Conservation (phyloP, 352 stramenopile genomes). For the Phytophthora agathidicida region DNA sequence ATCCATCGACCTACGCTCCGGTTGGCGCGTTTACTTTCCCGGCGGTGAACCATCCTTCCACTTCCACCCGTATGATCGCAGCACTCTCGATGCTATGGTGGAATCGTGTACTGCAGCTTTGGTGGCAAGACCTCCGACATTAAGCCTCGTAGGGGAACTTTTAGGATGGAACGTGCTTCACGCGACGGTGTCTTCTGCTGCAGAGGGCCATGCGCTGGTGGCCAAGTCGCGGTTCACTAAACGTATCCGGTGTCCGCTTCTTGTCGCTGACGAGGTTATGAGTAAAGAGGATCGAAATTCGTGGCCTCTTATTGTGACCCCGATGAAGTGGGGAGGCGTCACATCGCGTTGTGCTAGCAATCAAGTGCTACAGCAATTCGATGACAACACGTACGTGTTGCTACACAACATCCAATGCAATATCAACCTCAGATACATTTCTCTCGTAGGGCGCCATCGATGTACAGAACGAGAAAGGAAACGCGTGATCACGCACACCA, state of each 20-base stretch:
- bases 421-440: slow-evolving; percentile 29
- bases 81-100: neutral
- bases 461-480: slow-evolving; percentile 17
- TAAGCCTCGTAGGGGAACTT: neutral
- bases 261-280: slow-evolving; percentile 5
- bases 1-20: neutral
- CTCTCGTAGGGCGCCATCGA: slow-evolving; percentile 15
- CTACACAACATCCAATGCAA: slow-evolving; percentile 11
- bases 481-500: slow-evolving; percentile 18
- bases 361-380: slow-evolving; percentile 28
- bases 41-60: neutral
- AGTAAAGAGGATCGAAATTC: slow-evolving; percentile 17
- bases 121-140: neutral
- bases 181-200: neutral
- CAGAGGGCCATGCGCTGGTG: neutral
- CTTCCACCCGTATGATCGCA: slow-evolving; percentile 1
- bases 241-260: slow-evolving; percentile 1
- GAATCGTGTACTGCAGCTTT: slow-evolving; percentile 18
- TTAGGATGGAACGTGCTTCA: slow-evolving; percentile 8
- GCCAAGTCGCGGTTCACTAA: slow-evolving; percentile 15
- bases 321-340: slow-evolving; percentile 25
- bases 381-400: slow-evolving; percentile 24
- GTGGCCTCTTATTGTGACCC: slow-evolving; percentile 24
- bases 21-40: slow-evolving; percentile 7
- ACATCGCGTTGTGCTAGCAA: slow-evolving; percentile 3